phyloP scores from a whole-genome alignment of 1,139 yeast species.

The Yamadazyma atlantica region DNA sequence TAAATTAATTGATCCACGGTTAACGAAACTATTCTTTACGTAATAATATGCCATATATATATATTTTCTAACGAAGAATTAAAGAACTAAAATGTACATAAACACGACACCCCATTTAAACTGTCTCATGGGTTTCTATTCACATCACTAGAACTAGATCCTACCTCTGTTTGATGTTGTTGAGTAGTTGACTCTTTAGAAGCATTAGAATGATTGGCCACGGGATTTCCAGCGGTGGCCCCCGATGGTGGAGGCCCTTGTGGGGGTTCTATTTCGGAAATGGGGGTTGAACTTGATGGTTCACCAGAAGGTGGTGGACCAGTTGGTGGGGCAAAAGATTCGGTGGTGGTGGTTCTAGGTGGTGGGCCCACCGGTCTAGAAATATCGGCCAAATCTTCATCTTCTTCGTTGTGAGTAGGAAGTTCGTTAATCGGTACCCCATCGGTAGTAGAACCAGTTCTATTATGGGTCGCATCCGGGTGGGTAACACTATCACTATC shows the following conservation, averaged over 20 bases:
- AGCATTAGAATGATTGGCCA: neutral
- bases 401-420: constrained; percentile 8
- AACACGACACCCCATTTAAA: too few relatives aligned
- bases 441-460: constrained; percentile 16
- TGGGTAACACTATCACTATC: constrained; percentile 10
- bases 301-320: constrained; percentile 7
- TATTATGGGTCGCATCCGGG: constrained; percentile 22
- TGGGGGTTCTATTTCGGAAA: neutral
- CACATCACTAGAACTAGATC: neutral
- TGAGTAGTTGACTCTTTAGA: neutral
- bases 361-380: constrained; percentile 10
- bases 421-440: constrained; percentile 13
- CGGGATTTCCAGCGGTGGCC: neutral
- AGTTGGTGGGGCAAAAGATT: constrained; percentile 3
- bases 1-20: too few relatives aligned
- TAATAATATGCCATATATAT: neutral
- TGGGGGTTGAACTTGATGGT: neutral
- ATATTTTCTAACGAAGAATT: neutral
- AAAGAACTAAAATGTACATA: neutral
- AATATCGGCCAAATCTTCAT: constrained; percentile 9
- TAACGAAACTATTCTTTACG: too few relatives aligned
- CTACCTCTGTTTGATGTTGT: neutral
- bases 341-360: constrained; percentile 4
- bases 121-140: neutral
- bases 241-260: neutral